These are phyloP conservation scores for Fomitiporia mediterranea DNA, from an alignment of 1,284 basidiomycete species.

Conservation along the genomic window DNA sequence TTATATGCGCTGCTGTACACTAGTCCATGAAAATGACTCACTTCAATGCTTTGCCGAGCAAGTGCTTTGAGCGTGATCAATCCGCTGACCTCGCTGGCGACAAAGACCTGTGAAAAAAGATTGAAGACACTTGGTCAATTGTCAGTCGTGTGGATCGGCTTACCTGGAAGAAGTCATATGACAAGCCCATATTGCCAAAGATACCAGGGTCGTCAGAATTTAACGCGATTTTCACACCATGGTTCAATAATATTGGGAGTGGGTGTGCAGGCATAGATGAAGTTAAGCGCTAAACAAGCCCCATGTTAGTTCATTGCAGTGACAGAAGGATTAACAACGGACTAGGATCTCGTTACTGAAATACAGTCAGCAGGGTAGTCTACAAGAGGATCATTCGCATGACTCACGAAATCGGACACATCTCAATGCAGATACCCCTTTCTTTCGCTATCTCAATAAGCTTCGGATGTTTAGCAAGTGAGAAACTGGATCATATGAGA, in stretches of 20 bases:
- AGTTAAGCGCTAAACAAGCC: constrained; percentile 49
- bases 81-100: constrained; percentile 60
- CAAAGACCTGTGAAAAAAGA: constrained; percentile 44
- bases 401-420: constrained; percentile 68
- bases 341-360: constrained; percentile 66
- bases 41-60: constrained; percentile 61
- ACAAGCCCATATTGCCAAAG: constrained; percentile 74
- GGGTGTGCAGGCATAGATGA: constrained; percentile 75
- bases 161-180: constrained; percentile 70
- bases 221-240: constrained; percentile 64
- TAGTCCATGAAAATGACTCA: constrained; percentile 23
- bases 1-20: not conserved
- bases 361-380: constrained; percentile 10
- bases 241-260: constrained; percentile 59
- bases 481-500: constrained; percentile 42
- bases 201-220: constrained; percentile 70
- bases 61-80: constrained; percentile 54
- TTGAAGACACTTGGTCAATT: constrained; percentile 14
- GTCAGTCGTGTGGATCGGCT: not conserved
- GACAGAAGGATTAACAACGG: constrained; percentile 20
- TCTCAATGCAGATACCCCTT: constrained; percentile 60
- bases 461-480: constrained; percentile 67
- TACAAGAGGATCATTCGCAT: constrained; percentile 10
- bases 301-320: not conserved
- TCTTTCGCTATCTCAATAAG: constrained; percentile 63